phyloP scores from a whole-genome alignment of 768 basidiomycete species.

The Termitomyces sp. region DNA sequence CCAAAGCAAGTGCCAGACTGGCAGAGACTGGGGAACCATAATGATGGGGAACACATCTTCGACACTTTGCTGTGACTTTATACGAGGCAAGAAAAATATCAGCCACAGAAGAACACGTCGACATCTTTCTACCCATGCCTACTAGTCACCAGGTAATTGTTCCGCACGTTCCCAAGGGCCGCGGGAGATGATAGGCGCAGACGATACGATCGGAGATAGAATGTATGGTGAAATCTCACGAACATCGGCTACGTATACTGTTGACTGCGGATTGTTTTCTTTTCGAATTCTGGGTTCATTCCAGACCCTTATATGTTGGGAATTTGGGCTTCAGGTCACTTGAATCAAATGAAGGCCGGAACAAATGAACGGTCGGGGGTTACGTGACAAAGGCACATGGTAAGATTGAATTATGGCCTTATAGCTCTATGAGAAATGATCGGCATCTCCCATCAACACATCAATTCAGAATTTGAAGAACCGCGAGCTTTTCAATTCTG shows the following conservation, averaged over 20 bases:
- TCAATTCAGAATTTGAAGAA: slow-evolving; percentile 23
- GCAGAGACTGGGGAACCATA: slow-evolving; percentile 14
- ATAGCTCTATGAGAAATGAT: not conserved
- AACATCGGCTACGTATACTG: slow-evolving; percentile 1
- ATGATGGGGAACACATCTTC: slow-evolving; percentile 5
- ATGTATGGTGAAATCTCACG: slow-evolving; percentile 4
- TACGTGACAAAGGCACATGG: slow-evolving; percentile 6
- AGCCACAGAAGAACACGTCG: slow-evolving; percentile 18
- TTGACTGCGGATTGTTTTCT: slow-evolving; percentile 10
- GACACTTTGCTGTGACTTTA: slow-evolving; percentile 10
- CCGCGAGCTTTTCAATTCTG: slow-evolving; percentile 21
- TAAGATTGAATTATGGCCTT: not conserved
- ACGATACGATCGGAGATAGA: slow-evolving; percentile 10
- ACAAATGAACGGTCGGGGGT: not conserved
- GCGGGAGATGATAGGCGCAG: not conserved
- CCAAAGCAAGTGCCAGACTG: slow-evolving; percentile 14
- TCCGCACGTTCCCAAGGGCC: slow-evolving; percentile 10
- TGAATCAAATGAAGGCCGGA: slow-evolving; percentile 1
- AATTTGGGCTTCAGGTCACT: not conserved
- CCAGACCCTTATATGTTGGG: not conserved
- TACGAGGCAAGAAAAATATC: slow-evolving; percentile 11
- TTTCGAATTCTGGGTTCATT: not conserved
- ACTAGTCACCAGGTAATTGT: slow-evolving; percentile 9
- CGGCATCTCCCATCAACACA: not conserved
- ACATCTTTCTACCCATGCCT: slow-evolving; percentile 4